Percentiles rank a stretch among this genome's conserved stretches.
Evolutionary conservation across 495 filamentous ascomycete species (phyloP).

Genomic region (Trichocladium uniseriatum): DNA sequence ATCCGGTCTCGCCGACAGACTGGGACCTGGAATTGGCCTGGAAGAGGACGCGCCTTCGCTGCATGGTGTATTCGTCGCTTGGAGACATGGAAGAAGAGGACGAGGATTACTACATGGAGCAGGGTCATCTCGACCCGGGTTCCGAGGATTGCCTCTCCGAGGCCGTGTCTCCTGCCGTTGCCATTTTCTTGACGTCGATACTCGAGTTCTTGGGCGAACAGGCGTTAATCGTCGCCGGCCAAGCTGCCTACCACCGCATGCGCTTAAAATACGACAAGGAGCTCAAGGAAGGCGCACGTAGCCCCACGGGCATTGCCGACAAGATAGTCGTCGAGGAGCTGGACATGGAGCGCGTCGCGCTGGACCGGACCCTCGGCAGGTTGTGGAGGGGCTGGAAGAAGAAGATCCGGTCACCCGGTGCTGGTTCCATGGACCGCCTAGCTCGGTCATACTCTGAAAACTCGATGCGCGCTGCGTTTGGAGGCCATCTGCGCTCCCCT

Average conservation of each 20-base stretch:
- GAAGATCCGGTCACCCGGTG: slow-evolving; percentile 48
- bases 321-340: slow-evolving; percentile 75
- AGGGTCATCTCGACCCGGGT: slow-evolving; percentile 54
- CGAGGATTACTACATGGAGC: slow-evolving; percentile 73
- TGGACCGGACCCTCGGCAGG: slow-evolving; percentile 77
- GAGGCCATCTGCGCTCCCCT: slow-evolving; percentile 27
- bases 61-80: slow-evolving; percentile 95
- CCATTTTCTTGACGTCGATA: slow-evolving; percentile 91
- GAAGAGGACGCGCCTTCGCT: slow-evolving; percentile 83
- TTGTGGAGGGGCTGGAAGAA: slow-evolving; percentile 97
- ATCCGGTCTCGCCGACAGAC: slow-evolving; percentile 43
- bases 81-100: slow-evolving; percentile 98
- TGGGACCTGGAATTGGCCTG: slow-evolving; percentile 85
- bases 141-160: slow-evolving; percentile 47
- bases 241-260: slow-evolving; percentile 72
- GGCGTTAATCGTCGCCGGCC: slow-evolving; percentile 74
- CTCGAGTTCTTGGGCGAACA: slow-evolving; percentile 93
- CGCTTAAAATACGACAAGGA: slow-evolving; percentile 42
- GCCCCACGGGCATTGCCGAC: slow-evolving; percentile 39
- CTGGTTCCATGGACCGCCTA: slow-evolving; percentile 25
- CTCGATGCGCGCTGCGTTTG: slow-evolving; percentile 22
- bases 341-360: slow-evolving; percentile 87
- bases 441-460: slow-evolving; percentile 33
- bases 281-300: slow-evolving; percentile 37
- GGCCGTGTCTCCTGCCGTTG: slow-evolving; percentile 80